A percentile compares a stretch with the other conserved stretches of the same genome.
Conservation (phyloP, 2,329 filamentous ascomycete genomes). For the Trichoderma sp. region DNA sequence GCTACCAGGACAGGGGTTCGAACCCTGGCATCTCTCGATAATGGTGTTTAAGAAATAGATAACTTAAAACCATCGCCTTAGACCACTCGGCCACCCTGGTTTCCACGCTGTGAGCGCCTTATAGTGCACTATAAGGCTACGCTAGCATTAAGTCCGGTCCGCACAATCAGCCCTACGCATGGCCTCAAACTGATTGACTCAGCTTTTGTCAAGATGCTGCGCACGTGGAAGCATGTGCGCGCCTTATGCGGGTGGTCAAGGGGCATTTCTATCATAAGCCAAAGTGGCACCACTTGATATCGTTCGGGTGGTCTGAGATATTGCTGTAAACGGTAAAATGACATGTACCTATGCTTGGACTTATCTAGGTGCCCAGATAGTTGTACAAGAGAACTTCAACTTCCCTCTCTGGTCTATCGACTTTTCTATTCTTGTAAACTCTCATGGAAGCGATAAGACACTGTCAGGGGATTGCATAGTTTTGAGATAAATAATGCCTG, state of each 20-base stretch:
- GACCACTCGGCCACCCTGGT: constrained; percentile 10
- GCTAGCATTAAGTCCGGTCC: not conserved
- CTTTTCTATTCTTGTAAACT: not conserved
- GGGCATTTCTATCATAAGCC: not conserved
- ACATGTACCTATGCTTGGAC: not conserved
- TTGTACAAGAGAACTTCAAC: too few species aligned
- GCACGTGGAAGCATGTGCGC: not conserved
- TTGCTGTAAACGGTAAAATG: not conserved
- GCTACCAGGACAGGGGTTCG: constrained; percentile 7
- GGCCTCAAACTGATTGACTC: too few species aligned
- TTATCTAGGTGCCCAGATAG: too few species aligned
- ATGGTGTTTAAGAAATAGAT: constrained; percentile 5
- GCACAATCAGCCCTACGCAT: not conserved
- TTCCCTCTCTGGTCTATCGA: not conserved
- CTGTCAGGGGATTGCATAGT: not conserved
- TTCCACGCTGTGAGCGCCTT: not conserved
- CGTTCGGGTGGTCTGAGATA: not conserved
- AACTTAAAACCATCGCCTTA: constrained; percentile 11
- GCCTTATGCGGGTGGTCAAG: not conserved
- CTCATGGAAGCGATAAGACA: not conserved
- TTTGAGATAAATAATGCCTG: not conserved
- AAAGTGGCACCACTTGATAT: not conserved
- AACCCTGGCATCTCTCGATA: constrained; percentile 11
- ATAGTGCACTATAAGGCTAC: not conserved
- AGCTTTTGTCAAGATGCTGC: not conserved